Conservation (phyloP, 176 grass and related monocot genomes). For the Microstegium vimineum region DNA sequence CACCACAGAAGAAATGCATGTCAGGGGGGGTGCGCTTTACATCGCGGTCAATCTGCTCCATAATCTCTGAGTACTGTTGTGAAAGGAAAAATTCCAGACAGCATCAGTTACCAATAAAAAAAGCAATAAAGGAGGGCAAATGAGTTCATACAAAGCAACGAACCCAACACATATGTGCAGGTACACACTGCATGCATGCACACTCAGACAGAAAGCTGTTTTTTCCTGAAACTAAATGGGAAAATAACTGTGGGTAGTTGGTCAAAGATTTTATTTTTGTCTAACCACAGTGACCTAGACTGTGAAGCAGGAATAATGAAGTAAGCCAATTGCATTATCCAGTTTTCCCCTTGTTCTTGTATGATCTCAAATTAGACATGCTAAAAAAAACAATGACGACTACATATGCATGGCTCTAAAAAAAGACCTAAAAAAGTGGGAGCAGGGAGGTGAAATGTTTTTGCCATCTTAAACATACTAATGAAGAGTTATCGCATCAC, state of each 20-base stretch:
- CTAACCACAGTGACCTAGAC: background rate
- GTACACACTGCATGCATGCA: background rate
- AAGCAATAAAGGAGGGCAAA: background rate
- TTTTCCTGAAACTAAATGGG: background rate
- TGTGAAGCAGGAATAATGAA: background rate
- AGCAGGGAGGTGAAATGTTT: background rate
- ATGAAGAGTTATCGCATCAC: background rate
- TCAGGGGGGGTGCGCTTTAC: conserved; percentile 82
- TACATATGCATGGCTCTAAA: background rate
- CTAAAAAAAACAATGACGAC: background rate
- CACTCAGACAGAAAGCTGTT: background rate
- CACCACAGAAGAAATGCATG: conserved; percentile 79
- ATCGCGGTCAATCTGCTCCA: conserved; percentile 91
- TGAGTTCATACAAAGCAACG: background rate
- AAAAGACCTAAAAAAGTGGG: background rate
- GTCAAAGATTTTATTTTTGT: conserved; percentile 6
- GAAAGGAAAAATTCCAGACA: background rate
- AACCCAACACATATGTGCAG: background rate
- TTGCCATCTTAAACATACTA: background rate
- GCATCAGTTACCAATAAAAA: background rate
- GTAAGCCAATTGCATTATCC: background rate
- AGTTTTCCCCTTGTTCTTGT: background rate
- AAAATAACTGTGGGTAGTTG: background rate
- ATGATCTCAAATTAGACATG: conserved; percentile 4
- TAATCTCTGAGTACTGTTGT: conserved; percentile 57